These are phyloP conservation scores for Daldinia caldariorum DNA, from an alignment of 495 filamentous ascomycete genomes.

Conservation along the genomic window DNA sequence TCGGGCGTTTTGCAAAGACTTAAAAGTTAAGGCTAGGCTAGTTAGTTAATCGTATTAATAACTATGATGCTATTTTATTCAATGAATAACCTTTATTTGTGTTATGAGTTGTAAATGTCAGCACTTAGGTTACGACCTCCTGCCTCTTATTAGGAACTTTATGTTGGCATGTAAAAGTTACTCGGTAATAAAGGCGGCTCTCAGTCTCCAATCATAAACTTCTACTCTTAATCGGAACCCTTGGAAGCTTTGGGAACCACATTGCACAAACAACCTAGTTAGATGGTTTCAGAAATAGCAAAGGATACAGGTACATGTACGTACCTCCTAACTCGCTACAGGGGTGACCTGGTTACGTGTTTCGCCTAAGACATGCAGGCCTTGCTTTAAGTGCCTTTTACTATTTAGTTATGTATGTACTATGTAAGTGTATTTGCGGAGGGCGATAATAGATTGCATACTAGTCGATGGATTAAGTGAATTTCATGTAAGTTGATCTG, in stretches of 20 bases:
- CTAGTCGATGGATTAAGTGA: neutral
- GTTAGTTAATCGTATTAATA: neutral
- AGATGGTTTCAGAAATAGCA: constrained; percentile 34
- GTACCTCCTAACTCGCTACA: no score
- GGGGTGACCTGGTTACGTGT: constrained; percentile 12
- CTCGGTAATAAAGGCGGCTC: constrained; percentile 10
- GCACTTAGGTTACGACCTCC: no score
- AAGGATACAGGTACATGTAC: constrained; percentile 34
- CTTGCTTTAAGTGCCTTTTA: neutral
- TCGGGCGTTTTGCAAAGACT: neutral
- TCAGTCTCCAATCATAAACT: constrained; percentile 24
- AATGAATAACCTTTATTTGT: neutral
- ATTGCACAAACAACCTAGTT: constrained; percentile 3
- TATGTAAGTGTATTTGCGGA: neutral
- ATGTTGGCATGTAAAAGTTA: neutral
- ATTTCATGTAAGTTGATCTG: constrained; percentile 8
- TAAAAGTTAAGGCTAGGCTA: neutral
- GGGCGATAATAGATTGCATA: neutral
- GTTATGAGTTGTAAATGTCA: neutral
- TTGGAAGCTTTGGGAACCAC: constrained; percentile 3
- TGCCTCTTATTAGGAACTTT: neutral
- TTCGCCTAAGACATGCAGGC: constrained; percentile 17
- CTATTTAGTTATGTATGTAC: no score
- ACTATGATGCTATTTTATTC: neutral
- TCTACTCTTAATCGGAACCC: constrained; percentile 1